Base-by-base conservation (phyloP, 169 alveolate species). In the Plasmodium berghei region DNA sequence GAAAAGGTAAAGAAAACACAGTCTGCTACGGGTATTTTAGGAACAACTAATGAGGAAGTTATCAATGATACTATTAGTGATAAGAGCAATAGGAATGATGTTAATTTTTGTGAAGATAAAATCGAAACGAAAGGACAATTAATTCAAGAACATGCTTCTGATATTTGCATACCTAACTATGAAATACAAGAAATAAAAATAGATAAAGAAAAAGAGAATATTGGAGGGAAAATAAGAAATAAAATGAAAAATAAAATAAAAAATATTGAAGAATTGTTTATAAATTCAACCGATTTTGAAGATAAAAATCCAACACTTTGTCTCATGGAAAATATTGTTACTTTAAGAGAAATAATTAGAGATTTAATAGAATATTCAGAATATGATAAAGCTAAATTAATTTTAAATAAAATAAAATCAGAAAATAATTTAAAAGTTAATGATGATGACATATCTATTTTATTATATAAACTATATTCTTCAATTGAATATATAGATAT, bases 251-350 rank as follows among this genome's bases (percentile, higher is more conserved):
- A 14, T 48, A 85, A 69, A 45, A 85, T 59, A 18, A 85, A 88
- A 12, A 93, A 91, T 55, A 61, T 94, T 16, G 90, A 92, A 14
- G 94, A 94, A 18, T 34, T 94, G 0, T 94, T 94, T 55, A 73
- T 94, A 5, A 92, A 91, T 20, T 83, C 92, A 6, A 90, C 90
- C 6, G 96, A 94, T 52, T 91, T 74, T 55, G 96, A 92, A 56
- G 92, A 93, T n/a, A 92, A 94, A 54, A 83, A 87, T 2, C 88
- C 96, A 18, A 67, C 94, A 10, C 73, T 92, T n/a, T 94, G 94
- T 88, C 83, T 94, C n/a, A 75, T 92, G 86, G 93, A 90, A 59
- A 94, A 94, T 66, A 63, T 93, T 10, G 88, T 83, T 26, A 80
- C 93, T 28, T 87, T 94, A 52, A 93, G 91, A 26, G 93, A 92